Evolutionary conservation across 2,329 filamentous ascomycete genomes (phyloP), one percentile per base, ranked within the genome.

Genomic region (Apiospora sp.): DNA sequence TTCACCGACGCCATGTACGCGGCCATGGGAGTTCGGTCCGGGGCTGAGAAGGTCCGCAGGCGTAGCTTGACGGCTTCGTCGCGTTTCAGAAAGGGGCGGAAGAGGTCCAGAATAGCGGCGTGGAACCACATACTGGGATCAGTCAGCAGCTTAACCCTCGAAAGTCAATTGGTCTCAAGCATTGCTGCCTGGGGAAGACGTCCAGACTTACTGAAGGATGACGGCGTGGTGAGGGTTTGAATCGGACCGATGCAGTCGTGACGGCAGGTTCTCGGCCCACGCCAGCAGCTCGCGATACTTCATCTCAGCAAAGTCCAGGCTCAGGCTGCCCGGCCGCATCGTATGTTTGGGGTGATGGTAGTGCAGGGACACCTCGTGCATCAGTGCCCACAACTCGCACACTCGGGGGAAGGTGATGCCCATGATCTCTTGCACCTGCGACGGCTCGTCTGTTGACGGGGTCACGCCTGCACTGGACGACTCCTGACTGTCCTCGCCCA

Each of bases 111-210:
- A 14, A 85, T 76, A 14, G 78, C 80, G 12, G 78, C 78, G 49
- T 85, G 83, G 10, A 84, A 75, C 82, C 81, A 84, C 30, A 84
- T 81, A 68, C 83, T 85, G 43, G n/a, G n/a, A n/a, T n/a, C n/a
- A n/a, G n/a, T n/a, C n/a, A n/a, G n/a, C n/a, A n/a, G n/a, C n/a
- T n/a, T n/a, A n/a, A n/a, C n/a, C n/a, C n/a, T n/a, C n/a, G n/a
- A n/a, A n/a, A n/a, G n/a, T n/a, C n/a, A n/a, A n/a, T n/a, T n/a
- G n/a, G n/a, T n/a, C n/a, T n/a, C n/a, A n/a, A n/a, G n/a, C n/a
- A n/a, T n/a, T n/a, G n/a, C n/a, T n/a, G n/a, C n/a, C n/a, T n/a
- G n/a, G n/a, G n/a, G n/a, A n/a, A n/a, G n/a, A n/a, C n/a, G n/a
- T n/a, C n/a, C n/a, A n/a, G n/a, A n/a, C n/a, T n/a, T n/a, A n/a